phyloP scores from a whole-genome alignment of 371 early-diverging fungal genomes.

The Capniomyces stellatus region DNA sequence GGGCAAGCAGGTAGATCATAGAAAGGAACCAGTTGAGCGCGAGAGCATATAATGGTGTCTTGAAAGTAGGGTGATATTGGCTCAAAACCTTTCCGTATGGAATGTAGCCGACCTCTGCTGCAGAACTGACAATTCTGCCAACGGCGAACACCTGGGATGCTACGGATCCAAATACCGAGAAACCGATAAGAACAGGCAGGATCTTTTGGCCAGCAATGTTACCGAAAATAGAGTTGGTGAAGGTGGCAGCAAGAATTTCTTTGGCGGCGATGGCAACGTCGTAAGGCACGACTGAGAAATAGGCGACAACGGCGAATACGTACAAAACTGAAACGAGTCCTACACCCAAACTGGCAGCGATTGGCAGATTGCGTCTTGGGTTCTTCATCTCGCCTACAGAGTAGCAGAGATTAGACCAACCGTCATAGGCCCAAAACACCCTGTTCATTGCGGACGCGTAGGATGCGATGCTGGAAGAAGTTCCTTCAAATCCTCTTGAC shows the following conservation, averaged over 20 bases:
- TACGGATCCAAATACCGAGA: constrained; percentile 26
- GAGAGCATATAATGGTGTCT: constrained; percentile 27
- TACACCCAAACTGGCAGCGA: constrained; percentile 29
- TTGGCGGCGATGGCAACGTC: constrained; percentile 45
- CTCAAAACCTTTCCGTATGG: constrained; percentile 18
- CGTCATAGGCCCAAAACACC: constrained; percentile 86
- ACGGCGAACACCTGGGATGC: constrained; percentile 26
- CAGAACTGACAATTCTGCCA: constrained; percentile 25
- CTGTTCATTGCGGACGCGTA: constrained; percentile 43
- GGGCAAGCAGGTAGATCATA: constrained; percentile 26
- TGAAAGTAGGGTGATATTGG: constrained; percentile 14
- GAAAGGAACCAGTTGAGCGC: constrained; percentile 20
- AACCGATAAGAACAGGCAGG: constrained; percentile 27
- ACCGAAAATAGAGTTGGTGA: constrained; percentile 27
- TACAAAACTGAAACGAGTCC: constrained; percentile 49
- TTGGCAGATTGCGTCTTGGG: constrained; percentile 63
- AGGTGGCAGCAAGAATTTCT: constrained; percentile 27
- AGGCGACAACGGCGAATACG: constrained; percentile 68
- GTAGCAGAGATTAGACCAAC: constrained; percentile 77
- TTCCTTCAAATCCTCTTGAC: constrained; percentile 40
- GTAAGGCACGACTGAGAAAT: constrained; percentile 58
- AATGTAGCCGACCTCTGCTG: constrained; percentile 26
- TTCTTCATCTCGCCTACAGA: constrained; percentile 79
- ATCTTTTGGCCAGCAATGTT: constrained; percentile 16
- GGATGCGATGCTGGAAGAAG: constrained; percentile 37